Evolutionary conservation across 192 early-diverging fungal genomes (phyloP), one percentile per base, ranked within the genome.

Genomic region (Umbelopsis vinacea): DNA sequence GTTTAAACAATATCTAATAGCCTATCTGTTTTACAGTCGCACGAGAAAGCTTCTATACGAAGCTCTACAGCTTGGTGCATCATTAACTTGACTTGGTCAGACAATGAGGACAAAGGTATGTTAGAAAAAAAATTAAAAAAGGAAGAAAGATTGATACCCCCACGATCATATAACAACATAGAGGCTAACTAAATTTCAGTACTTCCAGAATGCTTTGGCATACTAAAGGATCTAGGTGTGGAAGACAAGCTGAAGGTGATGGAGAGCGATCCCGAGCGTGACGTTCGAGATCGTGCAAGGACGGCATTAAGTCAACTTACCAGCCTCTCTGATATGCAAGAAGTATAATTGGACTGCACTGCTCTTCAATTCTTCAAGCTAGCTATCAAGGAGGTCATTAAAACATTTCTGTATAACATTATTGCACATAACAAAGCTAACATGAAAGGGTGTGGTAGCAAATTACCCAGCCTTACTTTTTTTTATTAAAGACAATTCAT

Each of bases 51-150:
- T 19, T 54, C 80, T 21, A 84, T 93, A 38, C 88, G 91, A 4
- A 72, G 90, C 3, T 90, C 84, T 3, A 84, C 91, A 14, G 77
- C 86, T 21, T 95, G 91, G 91, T 86, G 84, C 72, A 77, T 93
- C 29, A 91, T 93, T 50, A 95, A 94, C 75, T 74, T 92, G 52
- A 91, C 90, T 12, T 92, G 90, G 84, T 74, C 76, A 3, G 89
- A 93, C 21, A 87, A 90, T 23, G 78, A 80, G 15, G 76, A 76
- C 21, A 69, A 33, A 68, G 50, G 72, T 69, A 76, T 67, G 12
- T 19, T 70, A 22, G 26, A 5, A 21, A n/a, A n/a, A n/a, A n/a
- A n/a, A n/a, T n/a, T n/a, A 29, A 29, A 29, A 29, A 29, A 29
- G 3, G 3, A 29, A 29, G 3, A 3, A 29, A 3, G 29, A 29